Conservation (phyloP, 805 yeast genomes). For the Yarrowia sp. region DNA sequence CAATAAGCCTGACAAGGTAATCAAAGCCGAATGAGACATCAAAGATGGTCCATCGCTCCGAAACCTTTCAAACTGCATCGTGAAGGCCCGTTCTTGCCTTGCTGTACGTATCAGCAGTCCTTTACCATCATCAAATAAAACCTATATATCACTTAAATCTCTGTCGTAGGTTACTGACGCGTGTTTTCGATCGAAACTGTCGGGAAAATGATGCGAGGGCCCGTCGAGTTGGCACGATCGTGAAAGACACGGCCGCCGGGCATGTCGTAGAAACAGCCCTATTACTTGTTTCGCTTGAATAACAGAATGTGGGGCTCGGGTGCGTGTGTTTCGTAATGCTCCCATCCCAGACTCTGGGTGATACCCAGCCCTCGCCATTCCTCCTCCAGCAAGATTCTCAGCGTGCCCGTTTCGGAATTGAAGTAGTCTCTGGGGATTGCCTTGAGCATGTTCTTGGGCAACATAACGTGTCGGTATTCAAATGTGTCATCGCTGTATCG, state of each 20-base stretch:
- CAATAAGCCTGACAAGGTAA: background rate
- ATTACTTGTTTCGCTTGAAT: conserved; percentile 49
- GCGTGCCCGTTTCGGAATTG: conserved; percentile 88
- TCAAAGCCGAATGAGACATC: no score
- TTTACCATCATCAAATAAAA: conserved; percentile 20
- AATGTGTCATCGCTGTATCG: conserved; percentile 86
- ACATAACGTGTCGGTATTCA: conserved; percentile 94
- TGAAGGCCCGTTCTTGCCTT: no score
- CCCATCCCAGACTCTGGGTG: conserved; percentile 97
- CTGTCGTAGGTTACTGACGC: background rate
- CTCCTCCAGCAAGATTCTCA: conserved; percentile 85
- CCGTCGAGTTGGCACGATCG: background rate
- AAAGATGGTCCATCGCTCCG: no score
- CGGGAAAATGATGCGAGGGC: conserved; percentile 16
- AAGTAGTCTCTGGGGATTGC: conserved; percentile 92
- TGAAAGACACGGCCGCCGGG: background rate
- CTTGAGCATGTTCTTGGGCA: conserved; percentile 93
- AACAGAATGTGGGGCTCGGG: conserved; percentile 97
- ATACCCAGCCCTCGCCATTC: conserved; percentile 99
- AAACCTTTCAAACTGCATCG: no score
- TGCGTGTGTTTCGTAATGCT: conserved; percentile 94
- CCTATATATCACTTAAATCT: conserved; percentile 16
- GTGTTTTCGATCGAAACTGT: background rate
- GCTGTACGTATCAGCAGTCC: background rate
- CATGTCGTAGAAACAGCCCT: background rate